Evolutionary conservation across 2,329 filamentous ascomycete genomes (phyloP), one percentile per base, ranked within the genome.

Genomic region (Diaporthe batatas): DNA sequence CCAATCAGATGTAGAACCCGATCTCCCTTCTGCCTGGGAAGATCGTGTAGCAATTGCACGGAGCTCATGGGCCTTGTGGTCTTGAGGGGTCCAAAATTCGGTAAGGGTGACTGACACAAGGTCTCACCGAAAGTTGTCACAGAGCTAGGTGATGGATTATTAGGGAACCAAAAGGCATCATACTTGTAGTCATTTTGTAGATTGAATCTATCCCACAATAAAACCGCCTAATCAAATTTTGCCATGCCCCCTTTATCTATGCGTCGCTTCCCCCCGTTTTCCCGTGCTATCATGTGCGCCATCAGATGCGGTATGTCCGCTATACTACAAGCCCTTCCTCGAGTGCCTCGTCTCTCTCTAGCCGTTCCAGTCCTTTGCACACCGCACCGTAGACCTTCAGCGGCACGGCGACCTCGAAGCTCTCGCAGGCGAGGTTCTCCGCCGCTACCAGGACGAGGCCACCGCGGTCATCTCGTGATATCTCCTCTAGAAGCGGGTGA

Each of bases 331-430:
- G 75, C 0, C 75, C 75, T 49, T 75, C 75, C 69, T 73, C 86
- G 34, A 84, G 80, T 44, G 84, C 87, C 77, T 89, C 87, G 58
- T 90, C 88, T 70, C 87, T 81, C 78, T 90, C 88, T 69, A 89
- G 78, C 74, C 84, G 84, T 79, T 90, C 89, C 72, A 91, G 79
- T 10, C 88, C 88, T 68, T 84, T 88, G 73, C 88, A 87, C 47
- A 89, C 86, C 23, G 89, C 89, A 53, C 91, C 91, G 79, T 97
- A 98, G 12, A 98, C 93, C 67, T 91, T 90, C 76, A 98, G 84
- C 34, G 95, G 95, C 58, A 98, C 94, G 44, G 91, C 90, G 58
- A 97, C 93, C 82, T 98, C 95, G 82, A 98, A 98, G 78, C 93
- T 97, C 84, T 98, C 95, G 77, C 94, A 96, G 11, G 91, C 88